phyloP scores from a whole-genome alignment of 192 early-diverging fungal genomes.

The Martensiomyces pterosporus region DNA sequence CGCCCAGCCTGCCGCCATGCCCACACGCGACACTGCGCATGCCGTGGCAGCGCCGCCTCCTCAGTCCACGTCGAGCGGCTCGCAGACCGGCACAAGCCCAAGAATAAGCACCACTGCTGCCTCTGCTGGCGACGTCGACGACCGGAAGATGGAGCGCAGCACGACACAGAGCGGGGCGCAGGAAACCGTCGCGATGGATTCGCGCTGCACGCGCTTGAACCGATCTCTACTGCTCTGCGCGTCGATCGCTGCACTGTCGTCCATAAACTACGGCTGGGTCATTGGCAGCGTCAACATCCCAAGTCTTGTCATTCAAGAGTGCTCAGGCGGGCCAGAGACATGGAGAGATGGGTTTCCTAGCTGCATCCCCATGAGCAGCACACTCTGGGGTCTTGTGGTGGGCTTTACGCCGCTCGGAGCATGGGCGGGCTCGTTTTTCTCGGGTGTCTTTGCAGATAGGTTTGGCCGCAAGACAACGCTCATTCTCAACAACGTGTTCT shows the following conservation, averaged over 20 bases:
- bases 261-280: conserved; percentile 51
- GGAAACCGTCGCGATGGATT: conserved; percentile 27
- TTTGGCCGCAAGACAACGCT: conserved; percentile 67
- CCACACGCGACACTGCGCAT: too few species aligned
- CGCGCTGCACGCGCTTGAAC: conserved; percentile 29
- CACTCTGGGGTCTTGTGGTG: conserved; percentile 57
- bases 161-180: conserved; percentile 17
- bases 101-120: too few species aligned
- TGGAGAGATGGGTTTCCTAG: conserved; percentile 52
- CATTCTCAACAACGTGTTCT: conserved; percentile 63
- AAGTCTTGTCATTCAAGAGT: conserved; percentile 48
- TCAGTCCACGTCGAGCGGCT: too few species aligned
- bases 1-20: too few species aligned
- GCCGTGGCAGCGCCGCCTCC: too few species aligned
- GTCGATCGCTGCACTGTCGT: conserved; percentile 35
- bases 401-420: conserved; percentile 65
- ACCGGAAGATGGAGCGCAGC: conserved; percentile 6
- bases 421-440: conserved; percentile 69
- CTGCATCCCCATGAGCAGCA: conserved; percentile 67
- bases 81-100: too few species aligned
- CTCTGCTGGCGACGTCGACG: too few species aligned
- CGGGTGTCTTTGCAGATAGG: conserved; percentile 57
- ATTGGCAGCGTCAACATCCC: conserved; percentile 55
- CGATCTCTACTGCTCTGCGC: conserved; percentile 31
- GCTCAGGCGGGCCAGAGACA: conserved; percentile 38